Evolutionary conservation across 2,329 filamentous ascomycete species (phyloP), one percentile per base, ranked within the genome.

Genomic region (Xylariaceae sp.): DNA sequence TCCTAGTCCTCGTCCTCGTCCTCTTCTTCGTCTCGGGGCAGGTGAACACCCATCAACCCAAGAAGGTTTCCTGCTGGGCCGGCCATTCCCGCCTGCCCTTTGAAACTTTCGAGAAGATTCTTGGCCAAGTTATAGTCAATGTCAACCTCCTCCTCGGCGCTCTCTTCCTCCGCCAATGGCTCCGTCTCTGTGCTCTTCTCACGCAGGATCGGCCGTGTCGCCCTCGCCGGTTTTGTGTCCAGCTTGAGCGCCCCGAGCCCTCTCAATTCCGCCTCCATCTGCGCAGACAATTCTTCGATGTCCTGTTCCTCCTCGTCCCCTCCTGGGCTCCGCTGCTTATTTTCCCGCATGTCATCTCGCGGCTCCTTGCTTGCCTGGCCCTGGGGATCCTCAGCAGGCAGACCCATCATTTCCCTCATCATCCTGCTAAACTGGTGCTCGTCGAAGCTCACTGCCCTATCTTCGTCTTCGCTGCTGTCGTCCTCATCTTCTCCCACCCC

Each of bases 351-450:
- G 35, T 40, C 31, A 31, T 33, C 31, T 18, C 34, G 35, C 39
- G 46, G 18, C 9, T 32, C 35, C 3, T 41, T 34, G 4, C 27
- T 9, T 27, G 11, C 23, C 21, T 26, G 17, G 6, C 39, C 48
- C 31, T 51, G 55, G 0, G 62, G 51, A 17, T 40, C 48, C 31
- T 51, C 55, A 0, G 62, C 51, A 17, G 71, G 69, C 31, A 80
- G 69, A 0, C 85, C 86, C 82, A 92, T 89, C 81, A 94, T 89
- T 56, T 94, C 85, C 44, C 81, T 78, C 87, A 98, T 95, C 74
- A 95, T 88, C 37, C 70, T 76, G 7, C 83, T 74, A 51, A 96
- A 95, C 38, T 90, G 83, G 24, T 81, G 78, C 60, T 97, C 89
- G 48, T 94, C 80, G 50, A 94, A 90, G 40, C 80, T 83, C 5